phyloP scores from a whole-genome alignment of 1,284 basidiomycete genomes.

The Fomitopsis betulina region DNA sequence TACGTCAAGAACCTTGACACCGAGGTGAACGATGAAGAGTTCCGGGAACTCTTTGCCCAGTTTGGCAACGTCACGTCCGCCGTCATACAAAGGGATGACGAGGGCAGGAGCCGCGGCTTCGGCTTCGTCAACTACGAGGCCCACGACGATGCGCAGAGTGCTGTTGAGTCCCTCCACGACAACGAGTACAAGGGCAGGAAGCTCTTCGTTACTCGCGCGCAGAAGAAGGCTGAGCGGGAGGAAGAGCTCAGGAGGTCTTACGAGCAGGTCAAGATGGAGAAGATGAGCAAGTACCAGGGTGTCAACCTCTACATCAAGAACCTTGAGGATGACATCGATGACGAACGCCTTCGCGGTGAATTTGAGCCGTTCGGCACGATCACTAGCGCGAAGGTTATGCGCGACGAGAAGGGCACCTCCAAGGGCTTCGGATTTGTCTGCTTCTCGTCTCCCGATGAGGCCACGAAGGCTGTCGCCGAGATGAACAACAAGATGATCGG shows the following conservation, averaged over 20 bases:
- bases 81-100: conserved; percentile 77
- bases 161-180: conserved; percentile 91
- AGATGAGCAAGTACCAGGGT: conserved; percentile 97
- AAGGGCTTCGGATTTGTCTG: conserved; percentile 99
- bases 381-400: conserved; percentile 99
- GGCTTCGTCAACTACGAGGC: conserved; percentile 97
- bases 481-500: conserved; percentile 99
- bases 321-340: conserved; percentile 89
- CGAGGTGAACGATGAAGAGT: conserved; percentile 85
- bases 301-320: conserved; percentile 99
- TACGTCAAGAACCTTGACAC: conserved; percentile 97
- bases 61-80: conserved; percentile 92
- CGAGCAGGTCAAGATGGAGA: conserved; percentile 96
- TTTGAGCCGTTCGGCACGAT: conserved; percentile 97
- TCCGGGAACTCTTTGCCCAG: conserved; percentile 76
- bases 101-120: conserved; percentile 93
- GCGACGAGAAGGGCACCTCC: conserved; percentile 87
- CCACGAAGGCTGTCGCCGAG: conserved; percentile 98
- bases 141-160: conserved; percentile 90
- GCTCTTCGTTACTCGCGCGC: conserved; percentile 94
- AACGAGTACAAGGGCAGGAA: conserved; percentile 85
- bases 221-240: conserved; percentile 99
- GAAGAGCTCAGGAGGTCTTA: conserved; percentile 94
- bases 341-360: conserved; percentile 91
- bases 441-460: conserved; percentile 98